These are phyloP conservation scores for Populus tremula DNA, from an alignment of 345 rosid genomes.

Conservation along the genomic window DNA sequence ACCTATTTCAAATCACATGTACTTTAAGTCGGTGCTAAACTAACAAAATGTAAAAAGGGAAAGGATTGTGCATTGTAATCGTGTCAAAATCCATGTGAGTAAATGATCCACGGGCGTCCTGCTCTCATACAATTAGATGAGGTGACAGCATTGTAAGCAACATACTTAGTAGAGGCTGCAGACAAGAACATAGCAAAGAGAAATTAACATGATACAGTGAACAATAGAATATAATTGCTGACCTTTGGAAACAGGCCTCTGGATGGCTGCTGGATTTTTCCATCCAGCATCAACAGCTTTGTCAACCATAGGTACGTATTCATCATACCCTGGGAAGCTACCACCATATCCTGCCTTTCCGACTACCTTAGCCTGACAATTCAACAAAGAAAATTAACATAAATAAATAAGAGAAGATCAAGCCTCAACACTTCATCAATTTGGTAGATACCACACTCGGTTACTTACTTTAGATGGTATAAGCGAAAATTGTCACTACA, in stretches of 20 bases:
- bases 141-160: not conserved
- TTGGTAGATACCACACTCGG: not conserved
- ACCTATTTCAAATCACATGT: not conserved
- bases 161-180: not conserved
- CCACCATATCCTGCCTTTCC: constrained; percentile 63
- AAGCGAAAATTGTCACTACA: not conserved
- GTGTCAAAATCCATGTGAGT: not conserved
- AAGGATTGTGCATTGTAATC: not conserved
- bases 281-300: constrained; percentile 90
- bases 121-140: not conserved
- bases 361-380: constrained; percentile 58
- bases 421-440: not conserved
- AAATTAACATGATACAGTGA: not conserved
- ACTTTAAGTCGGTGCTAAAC: not conserved
- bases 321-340: constrained; percentile 89
- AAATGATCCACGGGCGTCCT: not conserved
- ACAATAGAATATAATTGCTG: not conserved
- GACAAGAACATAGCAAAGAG: not conserved
- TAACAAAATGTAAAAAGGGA: not conserved
- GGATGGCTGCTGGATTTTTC: constrained; percentile 59
- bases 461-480: not conserved
- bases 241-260: constrained; percentile 64
- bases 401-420: not conserved
- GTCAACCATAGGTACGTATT: constrained; percentile 97
- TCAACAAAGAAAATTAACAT: constrained; percentile 2